phyloP scores from a whole-genome alignment of 805 yeast genomes.

The Yamadazyma takamatsuzukensis region DNA sequence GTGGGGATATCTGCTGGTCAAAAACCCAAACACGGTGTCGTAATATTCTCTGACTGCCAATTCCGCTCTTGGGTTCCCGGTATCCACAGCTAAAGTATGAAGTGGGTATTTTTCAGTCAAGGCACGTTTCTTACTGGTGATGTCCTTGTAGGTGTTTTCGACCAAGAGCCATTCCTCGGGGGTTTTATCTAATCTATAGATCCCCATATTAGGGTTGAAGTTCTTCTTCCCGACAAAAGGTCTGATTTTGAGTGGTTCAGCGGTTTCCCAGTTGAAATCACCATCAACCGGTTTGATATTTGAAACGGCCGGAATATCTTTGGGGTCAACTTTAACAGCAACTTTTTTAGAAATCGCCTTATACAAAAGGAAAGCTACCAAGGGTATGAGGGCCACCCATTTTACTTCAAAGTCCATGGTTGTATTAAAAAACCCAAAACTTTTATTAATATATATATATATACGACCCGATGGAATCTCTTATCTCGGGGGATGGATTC shows the following conservation, averaged over 20 bases:
- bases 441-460: too few relatives aligned
- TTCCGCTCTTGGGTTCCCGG: slow-evolving; percentile 12
- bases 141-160: slow-evolving; percentile 51
- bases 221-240: slow-evolving; percentile 36
- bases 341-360: too few relatives aligned
- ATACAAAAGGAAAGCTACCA: too few relatives aligned
- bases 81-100: slow-evolving; percentile 25
- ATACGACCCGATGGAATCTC: too few relatives aligned
- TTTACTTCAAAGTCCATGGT: too few relatives aligned
- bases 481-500: too few relatives aligned
- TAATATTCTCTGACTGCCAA: slow-evolving; percentile 50
- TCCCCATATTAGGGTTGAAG: slow-evolving; percentile 34
- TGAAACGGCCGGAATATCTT: neutral
- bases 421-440: too few relatives aligned
- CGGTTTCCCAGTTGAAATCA: slow-evolving; percentile 41
- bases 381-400: too few relatives aligned
- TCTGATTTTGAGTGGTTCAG: slow-evolving; percentile 39
- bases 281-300: slow-evolving; percentile 23
- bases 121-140: slow-evolving; percentile 5
- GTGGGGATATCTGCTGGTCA: slow-evolving; percentile 50
- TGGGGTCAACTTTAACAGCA: too few relatives aligned
- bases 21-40: slow-evolving; percentile 34
- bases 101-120: slow-evolving; percentile 26
- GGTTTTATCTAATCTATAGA: slow-evolving; percentile 23
- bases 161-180: slow-evolving; percentile 57